Conservation (phyloP, 1,284 basidiomycete genomes). For the Trichosporon faecale region DNA sequence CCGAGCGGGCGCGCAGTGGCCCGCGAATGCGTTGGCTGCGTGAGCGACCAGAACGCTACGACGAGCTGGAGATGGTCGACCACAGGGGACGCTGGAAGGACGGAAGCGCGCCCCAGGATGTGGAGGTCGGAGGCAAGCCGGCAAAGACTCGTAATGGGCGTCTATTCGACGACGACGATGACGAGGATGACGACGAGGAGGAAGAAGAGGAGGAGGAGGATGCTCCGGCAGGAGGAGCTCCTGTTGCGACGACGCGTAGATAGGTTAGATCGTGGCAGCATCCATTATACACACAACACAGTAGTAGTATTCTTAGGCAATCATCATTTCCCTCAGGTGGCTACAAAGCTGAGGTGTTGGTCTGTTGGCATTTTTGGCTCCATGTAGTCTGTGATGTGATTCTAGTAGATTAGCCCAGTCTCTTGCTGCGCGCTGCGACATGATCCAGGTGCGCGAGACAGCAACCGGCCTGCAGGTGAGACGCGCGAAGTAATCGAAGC, state of each 20-base stretch:
- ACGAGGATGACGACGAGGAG: slow-evolving; percentile 33
- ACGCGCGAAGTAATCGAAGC: not conserved
- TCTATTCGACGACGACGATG: slow-evolving; percentile 43
- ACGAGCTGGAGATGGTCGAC: slow-evolving; percentile 81
- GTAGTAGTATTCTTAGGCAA: slow-evolving; percentile 12
- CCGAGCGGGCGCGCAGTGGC: slow-evolving; percentile 68
- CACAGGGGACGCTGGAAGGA: slow-evolving; percentile 77
- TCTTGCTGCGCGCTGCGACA: not conserved
- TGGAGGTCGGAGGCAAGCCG: slow-evolving; percentile 3
- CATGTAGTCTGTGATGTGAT: slow-evolving; percentile 9
- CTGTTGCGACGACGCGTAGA: slow-evolving; percentile 7
- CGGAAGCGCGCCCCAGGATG: slow-evolving; percentile 7
- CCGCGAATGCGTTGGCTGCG: slow-evolving; percentile 97
- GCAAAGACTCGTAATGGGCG: slow-evolving; percentile 27
- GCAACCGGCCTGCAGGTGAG: not conserved
- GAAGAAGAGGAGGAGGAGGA: slow-evolving; percentile 44
- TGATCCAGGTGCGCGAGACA: not conserved
- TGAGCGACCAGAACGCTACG: slow-evolving; percentile 70
- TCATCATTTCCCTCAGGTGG: slow-evolving; percentile 7
- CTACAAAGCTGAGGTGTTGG: slow-evolving; percentile 2
- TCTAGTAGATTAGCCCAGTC: not conserved
- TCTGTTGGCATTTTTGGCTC: slow-evolving; percentile 8
- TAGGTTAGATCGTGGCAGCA: slow-evolving; percentile 9
- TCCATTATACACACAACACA: slow-evolving; percentile 9
- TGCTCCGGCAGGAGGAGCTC: slow-evolving; percentile 16